phyloP scores from a whole-genome alignment of 2,329 filamentous ascomycete species.

The Calonectria honghensis region DNA sequence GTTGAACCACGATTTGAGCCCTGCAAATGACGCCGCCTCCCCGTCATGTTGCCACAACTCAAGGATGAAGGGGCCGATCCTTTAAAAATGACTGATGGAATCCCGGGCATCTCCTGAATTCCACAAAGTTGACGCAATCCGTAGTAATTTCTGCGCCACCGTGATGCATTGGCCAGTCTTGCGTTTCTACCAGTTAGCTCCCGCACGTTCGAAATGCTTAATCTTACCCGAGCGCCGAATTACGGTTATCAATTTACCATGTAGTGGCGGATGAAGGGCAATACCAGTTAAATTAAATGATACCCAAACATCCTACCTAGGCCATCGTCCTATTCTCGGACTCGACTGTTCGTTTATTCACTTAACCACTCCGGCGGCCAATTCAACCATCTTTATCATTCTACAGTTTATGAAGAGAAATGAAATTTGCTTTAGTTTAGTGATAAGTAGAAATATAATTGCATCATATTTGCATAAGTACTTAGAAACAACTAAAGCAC shows the following conservation, averaged over 20 bases:
- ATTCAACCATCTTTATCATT: neutral
- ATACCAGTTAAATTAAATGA: neutral
- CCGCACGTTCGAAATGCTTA: neutral
- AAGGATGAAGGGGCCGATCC: accelerated
- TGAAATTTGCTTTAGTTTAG: too few species aligned
- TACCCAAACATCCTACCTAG: neutral
- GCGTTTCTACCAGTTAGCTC: neutral
- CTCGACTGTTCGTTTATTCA: neutral
- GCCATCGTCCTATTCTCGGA: neutral
- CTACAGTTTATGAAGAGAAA: neutral
- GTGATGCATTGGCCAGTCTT: neutral
- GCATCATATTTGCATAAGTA: neutral
- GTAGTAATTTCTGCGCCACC: neutral
- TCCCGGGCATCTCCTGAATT: neutral
- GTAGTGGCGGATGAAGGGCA: too few species aligned
- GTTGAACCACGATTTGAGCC: too few species aligned
- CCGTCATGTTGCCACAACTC: neutral
- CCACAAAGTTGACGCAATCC: neutral
- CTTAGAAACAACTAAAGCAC: neutral
- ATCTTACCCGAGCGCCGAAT: neutral
- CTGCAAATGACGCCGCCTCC: neutral
- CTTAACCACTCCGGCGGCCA: neutral
- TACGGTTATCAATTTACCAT: neutral
- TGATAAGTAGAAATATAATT: too few species aligned
- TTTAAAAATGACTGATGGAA: neutral